Percentiles rank a stretch among this genome's conserved stretches.
Evolutionary conservation across 805 yeast species (phyloP).

Genomic region (Hanseniaspora jakobsenii): DNA sequence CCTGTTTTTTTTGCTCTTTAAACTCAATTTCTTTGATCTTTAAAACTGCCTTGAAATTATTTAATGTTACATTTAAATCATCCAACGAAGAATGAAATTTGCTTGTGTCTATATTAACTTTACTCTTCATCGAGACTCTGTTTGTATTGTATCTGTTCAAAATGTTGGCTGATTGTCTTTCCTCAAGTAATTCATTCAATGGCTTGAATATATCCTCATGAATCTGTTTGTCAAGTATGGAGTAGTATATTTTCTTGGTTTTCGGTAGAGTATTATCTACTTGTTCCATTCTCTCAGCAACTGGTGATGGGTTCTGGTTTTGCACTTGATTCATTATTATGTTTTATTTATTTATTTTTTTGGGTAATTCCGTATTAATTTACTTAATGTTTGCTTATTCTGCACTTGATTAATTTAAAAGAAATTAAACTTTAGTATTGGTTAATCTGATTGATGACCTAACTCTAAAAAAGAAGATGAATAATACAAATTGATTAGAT

Average conservation of each 20-base stretch:
- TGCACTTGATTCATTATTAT: background rate
- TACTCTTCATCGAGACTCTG: background rate
- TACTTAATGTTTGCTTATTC: too few relatives aligned
- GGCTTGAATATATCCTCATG: slow-evolving; percentile 14
- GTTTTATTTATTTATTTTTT: too few relatives aligned
- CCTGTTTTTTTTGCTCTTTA: slow-evolving; percentile 9
- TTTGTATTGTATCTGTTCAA: slow-evolving; percentile 10
- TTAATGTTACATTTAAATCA: slow-evolving; percentile 8
- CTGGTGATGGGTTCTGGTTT: background rate
- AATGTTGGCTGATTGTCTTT: slow-evolving; percentile 9
- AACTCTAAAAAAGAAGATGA: too few relatives aligned
- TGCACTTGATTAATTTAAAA: too few relatives aligned
- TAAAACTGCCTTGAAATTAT: slow-evolving; percentile 5
- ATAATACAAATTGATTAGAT: too few relatives aligned
- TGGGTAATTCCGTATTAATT: too few relatives aligned
- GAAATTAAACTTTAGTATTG: too few relatives aligned
- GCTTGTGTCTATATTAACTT: background rate
- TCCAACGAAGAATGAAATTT: slow-evolving; percentile 8
- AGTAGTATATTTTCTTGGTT: slow-evolving; percentile 12
- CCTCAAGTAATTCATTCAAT: slow-evolving; percentile 1
- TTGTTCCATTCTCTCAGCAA: slow-evolving; percentile 1
- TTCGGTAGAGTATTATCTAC: slow-evolving; percentile 7
- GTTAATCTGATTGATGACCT: too few relatives aligned
- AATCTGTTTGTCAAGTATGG: slow-evolving; percentile 5
- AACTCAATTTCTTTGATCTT: background rate